Evolutionary conservation across 2,329 filamentous ascomycete genomes (phyloP).

Genomic region (Talaromyces sp.): DNA sequence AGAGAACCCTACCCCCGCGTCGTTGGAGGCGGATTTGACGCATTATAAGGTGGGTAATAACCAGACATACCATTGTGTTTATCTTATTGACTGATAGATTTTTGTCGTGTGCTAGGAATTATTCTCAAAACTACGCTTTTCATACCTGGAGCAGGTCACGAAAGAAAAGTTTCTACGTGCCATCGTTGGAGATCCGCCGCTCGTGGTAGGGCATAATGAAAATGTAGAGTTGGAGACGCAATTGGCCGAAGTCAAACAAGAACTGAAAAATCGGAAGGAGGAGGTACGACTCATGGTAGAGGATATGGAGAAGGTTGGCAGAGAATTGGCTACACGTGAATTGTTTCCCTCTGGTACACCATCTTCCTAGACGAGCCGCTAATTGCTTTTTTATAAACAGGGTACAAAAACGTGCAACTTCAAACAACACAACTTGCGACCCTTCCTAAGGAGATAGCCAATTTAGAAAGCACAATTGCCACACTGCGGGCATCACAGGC

Average conservation of each 20-base stretch:
- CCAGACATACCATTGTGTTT: not conserved
- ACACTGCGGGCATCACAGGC: slow-evolving; percentile 49
- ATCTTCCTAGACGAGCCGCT: not conserved
- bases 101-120: slow-evolving; percentile 54
- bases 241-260: slow-evolving; percentile 63
- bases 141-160: slow-evolving; percentile 95
- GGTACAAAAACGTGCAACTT: slow-evolving; percentile 50
- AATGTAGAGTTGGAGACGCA: slow-evolving; percentile 73
- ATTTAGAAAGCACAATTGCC: slow-evolving; percentile 46
- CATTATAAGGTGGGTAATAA: slow-evolving; percentile 64
- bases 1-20: slow-evolving; percentile 65
- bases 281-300: slow-evolving; percentile 68
- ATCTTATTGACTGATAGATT: slow-evolving; percentile 1
- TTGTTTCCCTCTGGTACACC: slow-evolving; percentile 6
- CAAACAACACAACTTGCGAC: slow-evolving; percentile 46
- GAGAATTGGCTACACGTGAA: slow-evolving; percentile 56
- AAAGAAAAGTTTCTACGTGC: slow-evolving; percentile 96
- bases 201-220: slow-evolving; percentile 75
- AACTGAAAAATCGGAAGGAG: slow-evolving; percentile 71
- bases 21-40: slow-evolving; percentile 72
- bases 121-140: slow-evolving; percentile 93
- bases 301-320: slow-evolving; percentile 64
- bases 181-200: slow-evolving; percentile 83
- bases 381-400: slow-evolving; percentile 20
- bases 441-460: slow-evolving; percentile 48